Evolutionary conservation across 2,329 filamentous ascomycete species (phyloP).

Genomic region (Aspergillus eucalypticola): DNA sequence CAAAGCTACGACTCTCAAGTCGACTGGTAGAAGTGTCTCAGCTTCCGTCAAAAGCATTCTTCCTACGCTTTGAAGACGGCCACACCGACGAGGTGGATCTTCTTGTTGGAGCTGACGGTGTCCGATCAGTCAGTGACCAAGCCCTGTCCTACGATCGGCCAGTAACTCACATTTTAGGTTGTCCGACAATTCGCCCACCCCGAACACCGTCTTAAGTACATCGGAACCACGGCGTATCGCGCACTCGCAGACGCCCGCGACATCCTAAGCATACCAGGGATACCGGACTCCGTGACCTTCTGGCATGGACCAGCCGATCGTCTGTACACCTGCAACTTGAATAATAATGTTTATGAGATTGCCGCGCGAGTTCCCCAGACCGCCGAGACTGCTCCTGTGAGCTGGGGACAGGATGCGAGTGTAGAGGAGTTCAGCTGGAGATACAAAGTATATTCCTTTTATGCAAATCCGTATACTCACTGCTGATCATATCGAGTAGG

Average conservation of each 20-base stretch:
- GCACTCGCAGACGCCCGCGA: conserved; percentile 10
- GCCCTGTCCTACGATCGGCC: background rate
- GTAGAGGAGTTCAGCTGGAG: conserved; percentile 11
- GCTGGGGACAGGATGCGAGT: conserved; percentile 16
- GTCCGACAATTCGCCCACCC: conserved; percentile 17
- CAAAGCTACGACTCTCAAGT: conserved; percentile 5
- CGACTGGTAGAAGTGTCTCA: conserved; percentile 6
- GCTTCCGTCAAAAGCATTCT: background rate
- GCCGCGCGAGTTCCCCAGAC: conserved; percentile 7
- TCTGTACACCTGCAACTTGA: conserved; percentile 18
- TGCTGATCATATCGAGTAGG: background rate
- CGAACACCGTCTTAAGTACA: conserved; percentile 13
- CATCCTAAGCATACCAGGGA: conserved; percentile 9
- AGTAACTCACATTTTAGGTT: background rate
- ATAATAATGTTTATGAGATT: conserved; percentile 15
- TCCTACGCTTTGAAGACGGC: conserved; percentile 10
- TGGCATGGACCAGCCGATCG: conserved; percentile 18
- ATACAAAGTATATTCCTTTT: conserved; percentile 7
- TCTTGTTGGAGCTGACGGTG: conserved; percentile 16
- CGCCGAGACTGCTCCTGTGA: background rate
- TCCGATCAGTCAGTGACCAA: conserved; percentile 11
- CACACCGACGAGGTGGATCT: conserved; percentile 11
- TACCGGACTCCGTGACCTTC: conserved; percentile 15
- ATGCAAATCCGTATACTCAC: background rate
- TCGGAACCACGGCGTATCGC: conserved; percentile 16